Base-by-base conservation (phyloP, 2,329 filamentous ascomycete species). In the Aschersonia sp. region DNA sequence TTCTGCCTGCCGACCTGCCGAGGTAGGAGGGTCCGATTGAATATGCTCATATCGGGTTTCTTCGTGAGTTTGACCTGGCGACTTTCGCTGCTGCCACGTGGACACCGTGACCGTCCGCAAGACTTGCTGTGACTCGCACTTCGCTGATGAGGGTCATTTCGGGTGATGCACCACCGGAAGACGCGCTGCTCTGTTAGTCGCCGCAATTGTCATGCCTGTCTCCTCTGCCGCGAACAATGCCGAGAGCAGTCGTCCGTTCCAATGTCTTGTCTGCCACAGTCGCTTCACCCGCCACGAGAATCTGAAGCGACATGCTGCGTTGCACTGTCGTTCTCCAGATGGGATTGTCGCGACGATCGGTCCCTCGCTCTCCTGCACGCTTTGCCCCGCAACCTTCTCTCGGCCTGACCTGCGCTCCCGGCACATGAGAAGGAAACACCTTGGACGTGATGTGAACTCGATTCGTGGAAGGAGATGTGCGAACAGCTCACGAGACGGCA, bases 401-500 rank as follows among this genome's bases (percentile, higher is more conserved):
- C 61, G 66, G 1, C 55, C 58, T 3, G 66, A 69, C 50, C 52
- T 69, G 4, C 62, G 63, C 14, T 55, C 57, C 49, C 62, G 66
- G 0, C 67, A 69, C 50, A 63, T 69, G 57, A 68, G 61, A 50
- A 58, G 62, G 14, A 68, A 69, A 49, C 66, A 69, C 47, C 56
- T 22, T n/a, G 40, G 14, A n/a, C 40, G 14, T 14, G 5, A 41
- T 41, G 10, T 11, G 40, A 7, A 41, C 14, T n/a, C 3, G n/a
- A 7, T n/a, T 14, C 6, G 4, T n/a, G 14, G 5, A 41, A 7
- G 7, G 40, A n/a, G 14, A 14, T n/a, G 14, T 14, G 22, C 22
- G 22, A n/a, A 12, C 14, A 22, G 40, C 40, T 41, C 40, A 8
- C 35, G 35, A 12, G 5, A 8, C 9, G 14, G 10, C 14, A 12